Percentiles rank a stretch among this genome's conserved stretches.
phyloP scores from a whole-genome alignment of 169 alveolate genomes.

The Plasmodium vinckei region DNA sequence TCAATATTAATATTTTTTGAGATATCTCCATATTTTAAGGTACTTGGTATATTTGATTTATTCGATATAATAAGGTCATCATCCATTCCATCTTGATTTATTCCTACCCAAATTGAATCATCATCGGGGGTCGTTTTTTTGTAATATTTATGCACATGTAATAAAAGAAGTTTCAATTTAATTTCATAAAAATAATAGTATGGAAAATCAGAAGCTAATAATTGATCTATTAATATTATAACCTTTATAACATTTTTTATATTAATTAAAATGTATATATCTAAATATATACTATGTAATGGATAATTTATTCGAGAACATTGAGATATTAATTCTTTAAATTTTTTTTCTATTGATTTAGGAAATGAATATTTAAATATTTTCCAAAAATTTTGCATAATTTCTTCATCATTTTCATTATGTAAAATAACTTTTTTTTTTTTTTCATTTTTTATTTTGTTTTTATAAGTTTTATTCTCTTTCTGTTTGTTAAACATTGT shows the following conservation, averaged over 20 bases:
- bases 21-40: too few species aligned
- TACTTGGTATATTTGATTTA: too few species aligned
- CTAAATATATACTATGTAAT: constrained; percentile 64
- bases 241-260: constrained; percentile 35
- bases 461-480: not conserved
- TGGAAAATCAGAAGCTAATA: constrained; percentile 28
- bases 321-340: constrained; percentile 32
- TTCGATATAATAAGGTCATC: too few species aligned
- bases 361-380: constrained; percentile 18
- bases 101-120: not conserved
- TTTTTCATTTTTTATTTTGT: not conserved
- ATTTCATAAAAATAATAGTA: constrained; percentile 66
- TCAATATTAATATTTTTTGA: too few species aligned
- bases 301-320: constrained; percentile 22
- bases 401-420: constrained; percentile 63
- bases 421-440: constrained; percentile 23
- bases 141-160: constrained; percentile 16
- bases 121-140: not conserved
- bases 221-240: constrained; percentile 45
- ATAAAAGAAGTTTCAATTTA: constrained; percentile 42
- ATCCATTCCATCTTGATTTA: not conserved
- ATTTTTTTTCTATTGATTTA: constrained; percentile 10
- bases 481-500: not conserved
- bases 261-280: constrained; percentile 51
- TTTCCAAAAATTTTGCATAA: constrained; percentile 7